Base-by-base conservation (phyloP, 768 basidiomycete species). In the Suillus subalutaceus region DNA sequence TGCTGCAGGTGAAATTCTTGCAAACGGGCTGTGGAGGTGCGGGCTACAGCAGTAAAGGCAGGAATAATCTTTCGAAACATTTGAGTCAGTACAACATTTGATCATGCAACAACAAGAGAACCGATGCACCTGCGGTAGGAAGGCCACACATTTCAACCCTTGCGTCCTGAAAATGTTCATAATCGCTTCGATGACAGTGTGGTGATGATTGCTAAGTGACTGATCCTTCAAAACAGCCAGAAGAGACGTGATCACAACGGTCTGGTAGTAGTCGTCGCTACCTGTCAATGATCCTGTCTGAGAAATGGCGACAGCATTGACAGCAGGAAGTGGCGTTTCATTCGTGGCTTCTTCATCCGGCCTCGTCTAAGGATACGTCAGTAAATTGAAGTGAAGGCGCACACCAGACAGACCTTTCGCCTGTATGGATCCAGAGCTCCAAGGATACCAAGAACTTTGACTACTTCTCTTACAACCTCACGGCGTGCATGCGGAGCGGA, bases 121-220 rank as follows among this genome's bases (percentile, higher is more conserved):
- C 20, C 6, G 60, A 41, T 76, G 61, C 74, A 95, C 94, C 83
- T 97, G 96, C 53, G 97, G 93, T 32, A 99, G 79, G 79, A 98
- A 99, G 2, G 93, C 88, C 23, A 97, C 96, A 76, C 95, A 97
- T 83, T 96, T 96, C 74, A 99, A 80, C 16, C 97, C 96, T 74
- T 99, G 96, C 0, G 96, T 97, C 78, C 96, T 96, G 85, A 99
- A 99, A 67, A 99, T 99, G 56, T 94, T 91, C 94, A 99, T 98
- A 71, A 99, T 92, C 1, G 96, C 96, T 75, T 99, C 96, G 65
- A 99, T 96, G 57, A 96, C 97, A 30, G 90, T 92, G 72, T 97
- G 92, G 72, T 98, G 96, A 71, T 94, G 90, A 64, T 83, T 89
- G 72, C 86, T 91, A 66, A 97, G 83, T 1, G 95, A 89, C 63